Conservation (phyloP, 768 basidiomycete species). For the Boletus rubescentipes region DNA sequence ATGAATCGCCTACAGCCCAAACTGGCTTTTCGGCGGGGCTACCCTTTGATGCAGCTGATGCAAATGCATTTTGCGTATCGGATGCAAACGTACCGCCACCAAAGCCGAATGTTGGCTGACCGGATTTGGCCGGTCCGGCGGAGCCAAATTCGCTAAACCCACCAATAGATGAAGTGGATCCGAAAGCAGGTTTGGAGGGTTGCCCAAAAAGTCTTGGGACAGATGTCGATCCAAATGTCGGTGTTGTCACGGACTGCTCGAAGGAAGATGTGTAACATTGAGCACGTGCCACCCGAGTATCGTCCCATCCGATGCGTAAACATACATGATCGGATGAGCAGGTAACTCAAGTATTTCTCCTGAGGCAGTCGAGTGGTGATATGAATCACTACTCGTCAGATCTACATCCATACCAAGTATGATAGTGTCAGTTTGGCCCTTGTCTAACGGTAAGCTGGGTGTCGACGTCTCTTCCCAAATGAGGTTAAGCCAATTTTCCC, state of each 20-base stretch:
- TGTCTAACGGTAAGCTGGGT: constrained; percentile 65
- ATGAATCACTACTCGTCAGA: constrained; percentile 50
- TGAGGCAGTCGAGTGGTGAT: constrained; percentile 36
- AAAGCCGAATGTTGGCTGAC: constrained; percentile 28
- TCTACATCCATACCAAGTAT: constrained; percentile 66
- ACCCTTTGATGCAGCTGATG: constrained; percentile 18
- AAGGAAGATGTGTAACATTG: constrained; percentile 42
- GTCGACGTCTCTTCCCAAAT: constrained; percentile 50
- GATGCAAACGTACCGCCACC: constrained; percentile 33
- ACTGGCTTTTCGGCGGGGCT: constrained; percentile 20
- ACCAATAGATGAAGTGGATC: constrained; percentile 16
- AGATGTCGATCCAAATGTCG: constrained; percentile 16
- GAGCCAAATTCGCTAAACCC: constrained; percentile 37
- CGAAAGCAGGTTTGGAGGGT: constrained; percentile 19
- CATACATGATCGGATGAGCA: constrained; percentile 65
- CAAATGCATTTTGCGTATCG: constrained; percentile 30
- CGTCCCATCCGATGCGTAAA: constrained; percentile 78
- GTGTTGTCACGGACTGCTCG: constrained; percentile 8
- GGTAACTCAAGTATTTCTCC: constrained; percentile 45
- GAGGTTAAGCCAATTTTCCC: constrained; percentile 45
- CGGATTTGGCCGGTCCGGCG: constrained; percentile 32
- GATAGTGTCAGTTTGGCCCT: constrained; percentile 67
- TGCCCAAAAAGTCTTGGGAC: constrained; percentile 22
- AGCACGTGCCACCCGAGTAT: constrained; percentile 71
- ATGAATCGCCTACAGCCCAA: constrained; percentile 16